Base-by-base conservation (phyloP, 164 flowering plant genomes). In the Berberis vulgaris region DNA sequence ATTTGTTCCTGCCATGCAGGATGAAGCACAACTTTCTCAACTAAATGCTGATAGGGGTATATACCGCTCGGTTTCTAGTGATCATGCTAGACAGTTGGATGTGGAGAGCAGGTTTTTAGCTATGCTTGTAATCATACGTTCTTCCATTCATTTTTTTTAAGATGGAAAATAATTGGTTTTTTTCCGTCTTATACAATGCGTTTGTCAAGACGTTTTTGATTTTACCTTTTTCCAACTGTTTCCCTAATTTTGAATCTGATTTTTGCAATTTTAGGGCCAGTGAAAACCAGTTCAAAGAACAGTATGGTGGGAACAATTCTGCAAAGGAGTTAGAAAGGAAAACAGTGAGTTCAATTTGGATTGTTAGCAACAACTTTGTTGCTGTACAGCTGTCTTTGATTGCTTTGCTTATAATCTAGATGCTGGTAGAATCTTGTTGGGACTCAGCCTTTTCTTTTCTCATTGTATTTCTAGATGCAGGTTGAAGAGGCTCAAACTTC, bases 51-150 rank as follows among this genome's bases (percentile, higher is more conserved):
- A 65, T 64, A 65, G 57, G 52, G 82, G 81, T 62, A 9, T 66
- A 9, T 49, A 61, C 49, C 69, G 63, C 9, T 71, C 82, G 49
- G 77, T 63, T 54, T 74, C 80, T 67, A 65, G 69, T 68, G 82
- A 84, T 68, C 75, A 63, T 66, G 72, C 78, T 44, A 72, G 61
- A 65, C 72, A 75, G 64, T 55, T 67, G 12, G 82, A 70, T 42
- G 64, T 67, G 41, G 81, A 80, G 52, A 76, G 65, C 81, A 85
- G 91, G 93, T 86, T 60, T 59, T 13, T 69, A 38, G 26, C 59
- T 12, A 53, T 61, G 8, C 11, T 45, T 4, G 11, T 64, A 45
- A 65, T 68, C 13, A 8, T 63, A 49, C 59, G 41, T 52, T 7
- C 13, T 52, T 52, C n/a, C n/a, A 52, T 52, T 2, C 7, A 2